Base-by-base conservation (phyloP, 2,329 filamentous ascomycete genomes). In the Tolypocladium nubicola region DNA sequence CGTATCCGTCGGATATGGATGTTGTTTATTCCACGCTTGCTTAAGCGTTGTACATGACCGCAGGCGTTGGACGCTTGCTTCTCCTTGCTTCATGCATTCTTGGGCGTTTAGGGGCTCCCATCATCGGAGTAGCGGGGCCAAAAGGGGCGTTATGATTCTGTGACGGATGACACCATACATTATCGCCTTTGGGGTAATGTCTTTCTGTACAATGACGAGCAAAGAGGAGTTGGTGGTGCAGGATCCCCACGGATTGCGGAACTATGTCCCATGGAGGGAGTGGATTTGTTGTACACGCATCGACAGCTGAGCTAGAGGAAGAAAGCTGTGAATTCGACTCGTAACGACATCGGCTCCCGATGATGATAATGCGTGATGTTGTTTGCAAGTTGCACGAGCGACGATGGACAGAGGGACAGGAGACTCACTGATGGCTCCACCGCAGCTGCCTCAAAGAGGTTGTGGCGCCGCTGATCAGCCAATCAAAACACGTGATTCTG, bases 1-100 rank as follows among this genome's bases (percentile, higher is more conserved):
- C 64, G 19, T 71, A 74, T 61, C 71, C 72, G 4, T 66, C 67
- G 52, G 67, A 70, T 38, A 71, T 73, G 72, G 72, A 75, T 56
- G 66, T 68, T 50, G 64, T 74, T 41, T 75, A 74, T 58, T 65
- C 62, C 54, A 57, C 62, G 43, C 58, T 67, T 40, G 57, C 62
- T 54, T 70, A 57, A 65, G 52, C 39, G 33, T 52, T 56, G 45
- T 52, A 33, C 26, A 52, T 52, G n/a, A 35, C n/a, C 4, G n/a
- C 33, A n/a, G 11, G 40, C 21, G 39, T 10, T 33, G 26, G 23
- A 30, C 35, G 52, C 6, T 21, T 23, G n/a, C 16, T 55, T 53
- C 53, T 49, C 55, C 30, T 54, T 53, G 52, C 38, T 54, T 58
- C 54, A 58, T 59, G 58, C 58, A 61, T 61, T 50, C n/a, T 41